Conservation (phyloP, 176 grass and related monocot species). For the Musa troglodytarum region DNA sequence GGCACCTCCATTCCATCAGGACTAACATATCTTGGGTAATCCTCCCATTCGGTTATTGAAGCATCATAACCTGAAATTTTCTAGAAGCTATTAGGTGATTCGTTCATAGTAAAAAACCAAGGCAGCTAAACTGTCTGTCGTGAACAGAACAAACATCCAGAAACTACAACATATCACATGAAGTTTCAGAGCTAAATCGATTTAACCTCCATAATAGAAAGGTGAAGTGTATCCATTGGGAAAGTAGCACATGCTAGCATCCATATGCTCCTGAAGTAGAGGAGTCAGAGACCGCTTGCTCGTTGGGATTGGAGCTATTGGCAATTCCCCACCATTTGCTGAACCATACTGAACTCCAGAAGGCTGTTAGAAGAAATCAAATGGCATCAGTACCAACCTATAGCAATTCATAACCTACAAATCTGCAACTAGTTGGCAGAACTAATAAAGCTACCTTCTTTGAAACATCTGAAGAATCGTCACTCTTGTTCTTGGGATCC, state of each 20-base stretch:
- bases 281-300: conserved; percentile 31
- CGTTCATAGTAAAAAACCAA: neutral
- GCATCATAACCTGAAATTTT: conserved; percentile 6
- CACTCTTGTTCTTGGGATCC: conserved; percentile 29
- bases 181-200: neutral
- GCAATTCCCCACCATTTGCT: conserved; percentile 7
- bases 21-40: conserved; percentile 17
- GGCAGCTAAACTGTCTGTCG: neutral
- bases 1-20: conserved; percentile 6
- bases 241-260: conserved; percentile 38
- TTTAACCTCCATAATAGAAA: conserved; percentile 48
- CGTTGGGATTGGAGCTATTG: conserved; percentile 10
- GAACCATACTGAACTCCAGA: conserved; percentile 7
- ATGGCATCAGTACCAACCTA: conserved; percentile 1
- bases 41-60: conserved; percentile 5
- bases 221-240: conserved; percentile 37
- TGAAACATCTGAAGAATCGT: conserved; percentile 25
- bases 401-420: neutral
- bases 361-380: conserved; percentile 28
- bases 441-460: conserved; percentile 29
- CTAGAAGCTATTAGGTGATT: neutral
- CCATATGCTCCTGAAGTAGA: conserved; percentile 31
- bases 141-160: no score
- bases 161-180: no score
- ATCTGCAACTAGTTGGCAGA: neutral